Evolutionary conservation across 2,329 filamentous ascomycete genomes (phyloP).

Genomic region (Neobulgaria alba): DNA sequence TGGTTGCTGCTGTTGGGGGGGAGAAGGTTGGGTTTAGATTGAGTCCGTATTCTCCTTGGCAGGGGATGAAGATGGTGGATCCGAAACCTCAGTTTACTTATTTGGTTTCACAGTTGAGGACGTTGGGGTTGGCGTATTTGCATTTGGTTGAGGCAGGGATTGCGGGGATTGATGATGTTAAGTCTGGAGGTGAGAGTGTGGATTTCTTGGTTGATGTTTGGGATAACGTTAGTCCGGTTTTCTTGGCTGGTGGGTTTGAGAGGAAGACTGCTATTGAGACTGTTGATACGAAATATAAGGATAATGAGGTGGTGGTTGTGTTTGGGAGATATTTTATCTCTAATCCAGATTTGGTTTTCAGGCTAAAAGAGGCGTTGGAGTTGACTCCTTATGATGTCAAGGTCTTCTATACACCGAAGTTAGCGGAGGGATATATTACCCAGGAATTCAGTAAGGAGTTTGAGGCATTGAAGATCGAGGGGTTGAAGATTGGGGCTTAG

Average conservation of each 20-base stretch:
- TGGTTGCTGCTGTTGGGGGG: conserved; percentile 41
- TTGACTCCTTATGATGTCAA: conserved; percentile 34
- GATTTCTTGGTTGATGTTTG: conserved; percentile 39
- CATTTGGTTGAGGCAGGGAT: conserved; percentile 48
- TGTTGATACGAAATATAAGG: conserved; percentile 29
- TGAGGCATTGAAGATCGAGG: conserved; percentile 15
- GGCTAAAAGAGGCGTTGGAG: conserved; percentile 32
- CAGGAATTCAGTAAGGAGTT: conserved; percentile 29
- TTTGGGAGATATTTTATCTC: conserved; percentile 38
- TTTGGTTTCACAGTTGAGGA: conserved; percentile 41
- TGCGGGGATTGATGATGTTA: conserved; percentile 30
- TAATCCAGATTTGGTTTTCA: conserved; percentile 38
- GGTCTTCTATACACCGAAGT: conserved; percentile 29
- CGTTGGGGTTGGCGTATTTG: conserved; percentile 48
- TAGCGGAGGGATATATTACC: conserved; percentile 30
- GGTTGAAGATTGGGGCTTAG: too few relatives aligned
- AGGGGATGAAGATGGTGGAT: conserved; percentile 55
- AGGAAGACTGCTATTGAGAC: conserved; percentile 32
- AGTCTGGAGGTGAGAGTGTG: conserved; percentile 31
- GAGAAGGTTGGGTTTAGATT: conserved; percentile 49
- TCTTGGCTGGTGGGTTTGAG: conserved; percentile 42
- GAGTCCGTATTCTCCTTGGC: conserved; percentile 51
- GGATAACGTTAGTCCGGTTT: conserved; percentile 35
- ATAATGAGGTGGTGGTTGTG: conserved; percentile 32
- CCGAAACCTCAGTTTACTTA: conserved; percentile 56